Evolutionary conservation across 106 monocot species (phyloP).

Genomic region (Dendrobium huoshanense): DNA sequence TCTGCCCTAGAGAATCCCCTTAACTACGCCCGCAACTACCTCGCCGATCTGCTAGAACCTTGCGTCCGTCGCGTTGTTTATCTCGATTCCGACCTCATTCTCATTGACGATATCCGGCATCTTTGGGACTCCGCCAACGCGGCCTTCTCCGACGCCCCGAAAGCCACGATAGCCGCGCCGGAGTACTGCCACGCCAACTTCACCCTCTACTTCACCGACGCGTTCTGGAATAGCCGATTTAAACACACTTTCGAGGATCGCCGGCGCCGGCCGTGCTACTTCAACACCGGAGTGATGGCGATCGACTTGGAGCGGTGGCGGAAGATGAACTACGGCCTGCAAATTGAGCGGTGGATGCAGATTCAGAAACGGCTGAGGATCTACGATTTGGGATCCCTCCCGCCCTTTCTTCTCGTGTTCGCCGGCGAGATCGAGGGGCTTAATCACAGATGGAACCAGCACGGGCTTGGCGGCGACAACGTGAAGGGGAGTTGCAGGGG

Average conservation of each 20-base stretch:
- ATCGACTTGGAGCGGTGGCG: constrained; percentile 50
- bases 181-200: constrained; percentile 82
- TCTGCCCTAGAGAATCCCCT: constrained; percentile 65
- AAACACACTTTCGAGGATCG: constrained; percentile 17
- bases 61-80: constrained; percentile 64
- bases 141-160: constrained; percentile 1
- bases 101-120: constrained; percentile 56
- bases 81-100: constrained; percentile 62
- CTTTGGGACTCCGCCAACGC: constrained; percentile 40
- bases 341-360: constrained; percentile 67
- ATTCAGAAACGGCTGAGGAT: constrained; percentile 37
- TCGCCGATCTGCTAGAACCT: constrained; percentile 51
- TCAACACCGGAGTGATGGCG: constrained; percentile 70
- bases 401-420: constrained; percentile 34
- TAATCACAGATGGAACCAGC: constrained; percentile 45
- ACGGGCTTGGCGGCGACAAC: constrained; percentile 38
- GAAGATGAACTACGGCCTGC: constrained; percentile 18
- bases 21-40: constrained; percentile 70
- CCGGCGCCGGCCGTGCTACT: constrained; percentile 48
- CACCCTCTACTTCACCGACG: constrained; percentile 56
- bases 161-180: constrained; percentile 36
- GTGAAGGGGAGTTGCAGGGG: constrained; percentile 25
- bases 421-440: constrained; percentile 30
- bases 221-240: constrained; percentile 46
- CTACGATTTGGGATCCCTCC: constrained; percentile 40